Evolutionary conservation across 805 yeast species (phyloP).

Genomic region (Starmera pachycereana): DNA sequence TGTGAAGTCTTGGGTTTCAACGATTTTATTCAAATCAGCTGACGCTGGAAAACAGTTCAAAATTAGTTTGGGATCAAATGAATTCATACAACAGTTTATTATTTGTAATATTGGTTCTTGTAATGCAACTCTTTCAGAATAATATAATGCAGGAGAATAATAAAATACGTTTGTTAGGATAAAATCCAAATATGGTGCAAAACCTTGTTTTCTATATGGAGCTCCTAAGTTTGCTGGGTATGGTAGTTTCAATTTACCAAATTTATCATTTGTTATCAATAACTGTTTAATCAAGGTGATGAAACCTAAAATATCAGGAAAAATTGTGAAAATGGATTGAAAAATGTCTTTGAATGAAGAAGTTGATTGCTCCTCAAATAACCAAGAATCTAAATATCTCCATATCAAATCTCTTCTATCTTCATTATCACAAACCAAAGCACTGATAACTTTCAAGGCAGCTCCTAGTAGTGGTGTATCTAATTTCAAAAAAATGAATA

Average conservation of each 20-base stretch:
- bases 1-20: constrained; percentile 32
- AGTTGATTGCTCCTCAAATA: constrained; percentile 28
- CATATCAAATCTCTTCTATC: constrained; percentile 44
- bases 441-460: constrained; percentile 43
- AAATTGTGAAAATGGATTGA: constrained; percentile 34
- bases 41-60: constrained; percentile 42
- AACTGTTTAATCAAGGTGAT: constrained; percentile 34
- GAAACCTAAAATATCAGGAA: constrained; percentile 54
- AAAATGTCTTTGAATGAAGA: constrained; percentile 34
- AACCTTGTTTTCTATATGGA: constrained; percentile 51
- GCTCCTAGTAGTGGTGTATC: constrained; percentile 44
- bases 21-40: constrained; percentile 39
- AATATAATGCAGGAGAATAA: constrained; percentile 32
- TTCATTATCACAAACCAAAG: constrained; percentile 39
- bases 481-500: constrained; percentile 34
- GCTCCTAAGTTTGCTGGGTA: constrained; percentile 59
- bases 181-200: constrained; percentile 75
- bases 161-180: constrained; percentile 57
- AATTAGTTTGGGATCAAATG: constrained; percentile 44
- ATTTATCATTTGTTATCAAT: constrained; percentile 21
- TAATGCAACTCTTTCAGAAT: constrained; percentile 28
- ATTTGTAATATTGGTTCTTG: constrained; percentile 46
- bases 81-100: constrained; percentile 34
- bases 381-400: constrained; percentile 62
- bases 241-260: constrained; percentile 31